A percentile compares a stretch with the other conserved stretches of the same genome.
Conservation (phyloP, 2,329 filamentous ascomycete genomes). For the Aspergillus sp. region DNA sequence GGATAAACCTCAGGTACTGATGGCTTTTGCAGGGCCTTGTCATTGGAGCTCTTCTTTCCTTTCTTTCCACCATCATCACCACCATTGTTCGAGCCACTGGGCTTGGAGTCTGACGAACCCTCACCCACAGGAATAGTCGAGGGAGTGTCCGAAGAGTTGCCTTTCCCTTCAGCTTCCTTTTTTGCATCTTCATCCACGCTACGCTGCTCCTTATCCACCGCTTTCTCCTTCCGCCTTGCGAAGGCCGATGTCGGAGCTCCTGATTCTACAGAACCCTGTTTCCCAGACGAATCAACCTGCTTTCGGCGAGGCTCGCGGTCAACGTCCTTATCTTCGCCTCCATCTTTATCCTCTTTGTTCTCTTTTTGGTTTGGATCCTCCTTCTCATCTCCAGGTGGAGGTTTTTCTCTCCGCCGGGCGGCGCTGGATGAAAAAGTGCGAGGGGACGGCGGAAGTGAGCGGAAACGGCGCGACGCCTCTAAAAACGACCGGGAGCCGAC, state of each 20-base stretch:
- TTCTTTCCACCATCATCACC: conserved; percentile 67
- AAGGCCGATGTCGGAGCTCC: conserved; percentile 34
- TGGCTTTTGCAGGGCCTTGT: conserved; percentile 80
- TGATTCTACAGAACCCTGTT: conserved; percentile 26
- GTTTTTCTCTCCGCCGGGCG: conserved; percentile 57
- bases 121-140: conserved; percentile 41
- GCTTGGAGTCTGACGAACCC: conserved; percentile 42
- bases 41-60: conserved; percentile 66
- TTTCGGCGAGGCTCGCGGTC: conserved; percentile 47
- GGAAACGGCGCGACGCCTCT: conserved; percentile 23
- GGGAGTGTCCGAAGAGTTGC: conserved; percentile 49
- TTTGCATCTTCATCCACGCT: conserved; percentile 41
- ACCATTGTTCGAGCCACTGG: conserved; percentile 55
- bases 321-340: conserved; percentile 37
- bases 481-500: conserved; percentile 28
- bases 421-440: conserved; percentile 48
- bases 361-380: conserved; percentile 30
- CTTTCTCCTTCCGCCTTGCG: conserved; percentile 42
- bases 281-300: conserved; percentile 37
- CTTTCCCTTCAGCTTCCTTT: conserved; percentile 48
- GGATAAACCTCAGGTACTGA: conserved; percentile 93
- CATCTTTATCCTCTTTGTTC: conserved; percentile 26
- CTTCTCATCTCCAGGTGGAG: conserved; percentile 44
- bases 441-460: conserved; percentile 28
- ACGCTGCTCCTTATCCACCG: conserved; percentile 40